phyloP scores from a whole-genome alignment of 1,139 yeast species.

The Zygoascus sp. region DNA sequence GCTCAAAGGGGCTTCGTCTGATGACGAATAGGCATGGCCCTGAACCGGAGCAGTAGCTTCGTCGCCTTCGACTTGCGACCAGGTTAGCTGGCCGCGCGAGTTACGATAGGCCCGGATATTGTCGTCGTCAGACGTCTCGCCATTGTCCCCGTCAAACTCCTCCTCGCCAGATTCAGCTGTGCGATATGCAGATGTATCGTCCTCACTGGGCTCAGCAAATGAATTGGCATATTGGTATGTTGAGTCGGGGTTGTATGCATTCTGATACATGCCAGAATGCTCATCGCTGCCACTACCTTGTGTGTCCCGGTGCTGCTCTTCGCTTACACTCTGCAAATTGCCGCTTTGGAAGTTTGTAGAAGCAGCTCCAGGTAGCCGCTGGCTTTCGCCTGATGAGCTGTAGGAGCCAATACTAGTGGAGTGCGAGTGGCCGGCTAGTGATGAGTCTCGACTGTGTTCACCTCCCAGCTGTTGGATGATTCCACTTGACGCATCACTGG shows the following conservation, averaged over 20 bases:
- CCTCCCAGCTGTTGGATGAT: slow-evolving; percentile 9
- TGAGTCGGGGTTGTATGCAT: slow-evolving; percentile 4
- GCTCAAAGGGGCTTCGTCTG: slow-evolving; percentile 12
- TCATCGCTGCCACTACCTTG: not conserved
- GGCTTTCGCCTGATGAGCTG: not conserved
- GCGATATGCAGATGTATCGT: slow-evolving; percentile 16
- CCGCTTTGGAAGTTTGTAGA: not conserved
- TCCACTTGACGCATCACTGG: slow-evolving; percentile 13
- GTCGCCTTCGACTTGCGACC: slow-evolving; percentile 26
- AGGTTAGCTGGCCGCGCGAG: slow-evolving; percentile 33
- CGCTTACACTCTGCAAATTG: slow-evolving; percentile 3
- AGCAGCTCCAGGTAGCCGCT: not conserved
- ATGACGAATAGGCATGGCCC: slow-evolving; percentile 12
- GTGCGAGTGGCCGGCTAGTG: slow-evolving; percentile 7
- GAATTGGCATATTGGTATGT: slow-evolving; percentile 6
- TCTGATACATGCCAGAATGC: not conserved
- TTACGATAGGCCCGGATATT: slow-evolving; percentile 33
- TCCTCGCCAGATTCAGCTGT: slow-evolving; percentile 27
- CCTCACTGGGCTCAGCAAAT: slow-evolving; percentile 9
- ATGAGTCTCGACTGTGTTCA: slow-evolving; percentile 3
- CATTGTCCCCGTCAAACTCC: slow-evolving; percentile 18
- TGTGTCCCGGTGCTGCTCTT: slow-evolving; percentile 3
- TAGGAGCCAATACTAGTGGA: slow-evolving; percentile 1
- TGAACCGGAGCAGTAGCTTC: not conserved
- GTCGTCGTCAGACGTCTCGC: slow-evolving; percentile 22